Evolutionary conservation across 495 filamentous ascomycete genomes (phyloP).

Genomic region (Astrothelium macrocarpum): DNA sequence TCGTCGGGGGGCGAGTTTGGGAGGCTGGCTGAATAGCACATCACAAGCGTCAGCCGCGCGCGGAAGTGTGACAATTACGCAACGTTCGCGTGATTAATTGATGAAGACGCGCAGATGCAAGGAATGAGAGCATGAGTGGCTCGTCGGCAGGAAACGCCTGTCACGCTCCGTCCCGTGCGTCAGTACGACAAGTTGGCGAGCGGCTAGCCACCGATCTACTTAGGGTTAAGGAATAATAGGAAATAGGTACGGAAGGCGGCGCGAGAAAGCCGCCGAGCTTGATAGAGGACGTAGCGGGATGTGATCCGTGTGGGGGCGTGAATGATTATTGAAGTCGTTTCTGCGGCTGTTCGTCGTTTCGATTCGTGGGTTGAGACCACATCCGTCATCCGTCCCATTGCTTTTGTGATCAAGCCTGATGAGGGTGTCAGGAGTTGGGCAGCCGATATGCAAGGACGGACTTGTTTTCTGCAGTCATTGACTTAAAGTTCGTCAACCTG

Average conservation of each 20-base stretch:
- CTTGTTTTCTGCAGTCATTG: neutral
- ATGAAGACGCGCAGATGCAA: neutral
- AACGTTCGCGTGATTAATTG: neutral
- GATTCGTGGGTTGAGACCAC: neutral
- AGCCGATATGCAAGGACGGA: neutral
- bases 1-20: neutral
- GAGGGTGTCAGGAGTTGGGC: neutral
- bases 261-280: neutral
- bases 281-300: neutral
- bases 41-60: constrained; percentile 1
- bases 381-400: neutral
- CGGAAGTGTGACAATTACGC: neutral
- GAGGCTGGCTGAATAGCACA: neutral
- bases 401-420: neutral
- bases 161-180: neutral
- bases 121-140: too few species aligned
- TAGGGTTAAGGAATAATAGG: neutral
- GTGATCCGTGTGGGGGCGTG: neutral
- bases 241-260: neutral
- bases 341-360: neutral
- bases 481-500: neutral
- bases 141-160: neutral
- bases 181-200: neutral
- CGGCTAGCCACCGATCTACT: neutral
- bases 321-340: neutral